Evolutionary conservation across 176 grass and related monocot species (phyloP).

Genomic region (Aechmea fasciata): DNA sequence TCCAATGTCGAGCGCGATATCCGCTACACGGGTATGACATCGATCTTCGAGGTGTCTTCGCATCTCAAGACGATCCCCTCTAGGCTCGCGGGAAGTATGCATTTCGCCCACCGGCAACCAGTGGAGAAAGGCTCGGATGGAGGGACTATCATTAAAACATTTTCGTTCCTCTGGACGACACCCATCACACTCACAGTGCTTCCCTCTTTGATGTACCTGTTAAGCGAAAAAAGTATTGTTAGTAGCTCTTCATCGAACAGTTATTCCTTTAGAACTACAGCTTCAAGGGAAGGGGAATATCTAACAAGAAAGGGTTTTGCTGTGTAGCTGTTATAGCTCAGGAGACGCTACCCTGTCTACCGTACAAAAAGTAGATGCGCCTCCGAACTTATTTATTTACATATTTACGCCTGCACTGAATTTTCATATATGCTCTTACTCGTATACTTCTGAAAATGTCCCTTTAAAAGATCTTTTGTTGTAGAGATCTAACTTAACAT

Average conservation of each 20-base stretch:
- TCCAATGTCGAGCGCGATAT: constrained; percentile 24
- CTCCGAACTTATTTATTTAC: too few species aligned
- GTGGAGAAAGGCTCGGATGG: constrained; percentile 66
- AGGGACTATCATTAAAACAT: constrained; percentile 83
- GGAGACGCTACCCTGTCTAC: too few species aligned
- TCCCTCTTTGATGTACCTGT: constrained; percentile 93
- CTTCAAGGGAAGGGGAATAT: too few species aligned
- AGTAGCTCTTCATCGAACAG: too few species aligned
- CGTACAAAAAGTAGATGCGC: too few species aligned
- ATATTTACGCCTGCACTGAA: too few species aligned
- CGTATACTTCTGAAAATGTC: too few species aligned
- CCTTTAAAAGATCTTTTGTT: too few species aligned
- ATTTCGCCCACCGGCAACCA: constrained; percentile 75
- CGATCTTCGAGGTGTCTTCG: constrained; percentile 81
- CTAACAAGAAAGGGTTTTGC: too few species aligned
- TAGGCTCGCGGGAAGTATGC: constrained; percentile 56
- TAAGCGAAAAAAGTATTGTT: constrained; percentile 8
- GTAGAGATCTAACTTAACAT: too few species aligned
- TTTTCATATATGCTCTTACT: too few species aligned
- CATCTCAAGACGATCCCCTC: constrained; percentile 79
- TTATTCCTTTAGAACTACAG: constrained; percentile 1
- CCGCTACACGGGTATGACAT: constrained; percentile 74
- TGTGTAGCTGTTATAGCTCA: too few species aligned
- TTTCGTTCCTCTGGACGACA: constrained; percentile 83
- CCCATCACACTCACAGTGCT: constrained; percentile 99